Evolutionary conservation across 116 monocot genomes (phyloP), one percentile per base, ranked within the genome.

Genomic region (Dioscorea cayenensis): DNA sequence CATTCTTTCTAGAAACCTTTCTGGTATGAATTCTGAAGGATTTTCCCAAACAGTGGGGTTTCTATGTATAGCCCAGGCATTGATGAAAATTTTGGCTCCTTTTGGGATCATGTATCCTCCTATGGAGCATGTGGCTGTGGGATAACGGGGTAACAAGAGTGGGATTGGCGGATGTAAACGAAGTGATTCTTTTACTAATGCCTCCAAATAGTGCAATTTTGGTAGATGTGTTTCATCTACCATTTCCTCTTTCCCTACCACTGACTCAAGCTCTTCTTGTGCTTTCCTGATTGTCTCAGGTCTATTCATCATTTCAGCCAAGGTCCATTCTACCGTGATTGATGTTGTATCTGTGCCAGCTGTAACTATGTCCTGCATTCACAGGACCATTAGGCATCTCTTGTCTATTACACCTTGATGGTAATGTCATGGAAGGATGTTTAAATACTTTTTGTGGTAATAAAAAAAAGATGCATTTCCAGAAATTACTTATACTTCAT

Each of bases 231-330:
- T 59, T 43, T 78, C 78, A 59, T 78, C 66, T 1, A 78, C 78
- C 6, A 28, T 25, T 21, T 9, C 58, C 10, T 59, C 65, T 0
- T 23, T 43, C 7, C 78, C 72, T 9, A 82, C 82, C 13, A 76
- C 73, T 21, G 21, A 14, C 27, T 82, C 70, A 11, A 85, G 70
- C 61, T 85, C 85, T 13, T 75, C 61, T 27, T 61, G 67, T 4
- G 72, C 49, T 27, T 7, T 64, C 5, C 28, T 48, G 38, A 79
- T 51, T 19, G 66, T 52, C 21, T 72, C 35, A n/a, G 85, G 85
- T 38, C 71, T 73, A 22, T 77, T 66, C 37, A 83, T 78, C 43
- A 43, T 43, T 43, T 43, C 43, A 8, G 43, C 43, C 43, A 43
- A 10, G 6, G 43, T 12, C 43, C 78, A 78, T 65, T 78, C 78